These are phyloP conservation scores for Stemphylium lycopersici DNA, from an alignment of 2,329 filamentous ascomycete genomes.

Conservation along the genomic window DNA sequence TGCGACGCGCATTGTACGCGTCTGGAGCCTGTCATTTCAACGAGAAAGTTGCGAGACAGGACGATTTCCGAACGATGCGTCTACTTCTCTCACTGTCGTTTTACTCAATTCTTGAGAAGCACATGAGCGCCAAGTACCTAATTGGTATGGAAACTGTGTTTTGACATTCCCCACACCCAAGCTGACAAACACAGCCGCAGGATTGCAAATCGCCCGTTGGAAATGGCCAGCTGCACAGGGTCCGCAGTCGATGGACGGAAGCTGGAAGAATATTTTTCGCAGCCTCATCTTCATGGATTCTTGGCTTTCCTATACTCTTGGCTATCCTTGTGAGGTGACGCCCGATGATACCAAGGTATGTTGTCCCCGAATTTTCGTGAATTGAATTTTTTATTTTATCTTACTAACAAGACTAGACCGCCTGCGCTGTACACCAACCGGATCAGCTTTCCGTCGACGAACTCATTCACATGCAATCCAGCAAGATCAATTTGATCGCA, in stretches of 20 bases:
- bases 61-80: conserved; percentile 46
- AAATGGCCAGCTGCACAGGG: conserved; percentile 26
- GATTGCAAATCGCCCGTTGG: conserved; percentile 46
- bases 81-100: conserved; percentile 45
- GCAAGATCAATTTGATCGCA: conserved; percentile 45
- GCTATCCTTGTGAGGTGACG: conserved; percentile 43
- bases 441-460: conserved; percentile 34
- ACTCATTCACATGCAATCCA: conserved; percentile 43
- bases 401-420: conserved; percentile 35
- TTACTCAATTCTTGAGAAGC: conserved; percentile 47
- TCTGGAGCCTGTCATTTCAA: conserved; percentile 45
- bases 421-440: conserved; percentile 21
- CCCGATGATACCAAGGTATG: conserved; percentile 37
- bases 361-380: no score
- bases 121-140: conserved; percentile 47
- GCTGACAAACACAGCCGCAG: conserved; percentile 36
- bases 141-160: conserved; percentile 34
- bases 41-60: conserved; percentile 35
- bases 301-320: conserved; percentile 48
- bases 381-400: no score
- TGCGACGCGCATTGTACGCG: conserved; percentile 40
- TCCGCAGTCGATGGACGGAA: conserved; percentile 14
- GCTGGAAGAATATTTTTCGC: conserved; percentile 39
- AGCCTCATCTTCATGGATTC: conserved; percentile 49
- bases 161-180: background rate